phyloP scores from a whole-genome alignment of 352 stramenopile species.

The Pythium phragmitis region DNA sequence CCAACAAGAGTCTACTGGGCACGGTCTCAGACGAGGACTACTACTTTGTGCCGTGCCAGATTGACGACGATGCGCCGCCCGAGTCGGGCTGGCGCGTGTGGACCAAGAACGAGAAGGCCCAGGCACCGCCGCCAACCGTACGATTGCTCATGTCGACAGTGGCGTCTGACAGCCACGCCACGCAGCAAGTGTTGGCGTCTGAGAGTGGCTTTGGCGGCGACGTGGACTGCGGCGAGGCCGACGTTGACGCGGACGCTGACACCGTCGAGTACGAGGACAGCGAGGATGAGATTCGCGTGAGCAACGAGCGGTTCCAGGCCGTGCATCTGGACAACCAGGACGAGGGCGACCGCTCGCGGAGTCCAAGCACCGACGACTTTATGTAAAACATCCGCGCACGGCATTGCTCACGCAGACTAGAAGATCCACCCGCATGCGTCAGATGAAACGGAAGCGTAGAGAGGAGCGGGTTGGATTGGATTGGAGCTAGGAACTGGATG shows the following conservation, averaged over 20 bases:
- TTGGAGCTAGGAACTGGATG: neutral
- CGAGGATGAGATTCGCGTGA: slow-evolving; percentile 88
- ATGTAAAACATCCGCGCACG: slow-evolving; percentile 38
- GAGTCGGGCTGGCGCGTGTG: slow-evolving; percentile 84
- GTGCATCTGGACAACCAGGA: slow-evolving; percentile 87
- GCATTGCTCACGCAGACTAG: neutral
- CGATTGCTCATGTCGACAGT: slow-evolving; percentile 68
- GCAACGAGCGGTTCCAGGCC: slow-evolving; percentile 88
- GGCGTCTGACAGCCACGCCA: slow-evolving; percentile 17
- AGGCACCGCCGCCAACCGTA: slow-evolving; percentile 58
- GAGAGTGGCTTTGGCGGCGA: slow-evolving; percentile 29
- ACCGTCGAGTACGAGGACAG: slow-evolving; percentile 90
- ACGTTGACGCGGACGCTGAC: slow-evolving; percentile 69
- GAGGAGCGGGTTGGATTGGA: too few species aligned
- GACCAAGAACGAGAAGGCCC: slow-evolving; percentile 84
- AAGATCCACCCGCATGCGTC: too few species aligned
- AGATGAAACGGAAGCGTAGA: too few species aligned
- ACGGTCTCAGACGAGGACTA: slow-evolving; percentile 88
- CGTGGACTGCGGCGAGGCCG: slow-evolving; percentile 31
- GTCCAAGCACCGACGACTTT: slow-evolving; percentile 71
- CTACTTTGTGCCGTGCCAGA: slow-evolving; percentile 82
- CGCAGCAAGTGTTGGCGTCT: slow-evolving; percentile 5
- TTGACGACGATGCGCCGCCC: slow-evolving; percentile 77
- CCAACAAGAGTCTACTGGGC: slow-evolving; percentile 81
- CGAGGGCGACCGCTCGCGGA: slow-evolving; percentile 40